Base-by-base conservation (phyloP, 176 grass and related monocot genomes). In the Eleusine indica region DNA sequence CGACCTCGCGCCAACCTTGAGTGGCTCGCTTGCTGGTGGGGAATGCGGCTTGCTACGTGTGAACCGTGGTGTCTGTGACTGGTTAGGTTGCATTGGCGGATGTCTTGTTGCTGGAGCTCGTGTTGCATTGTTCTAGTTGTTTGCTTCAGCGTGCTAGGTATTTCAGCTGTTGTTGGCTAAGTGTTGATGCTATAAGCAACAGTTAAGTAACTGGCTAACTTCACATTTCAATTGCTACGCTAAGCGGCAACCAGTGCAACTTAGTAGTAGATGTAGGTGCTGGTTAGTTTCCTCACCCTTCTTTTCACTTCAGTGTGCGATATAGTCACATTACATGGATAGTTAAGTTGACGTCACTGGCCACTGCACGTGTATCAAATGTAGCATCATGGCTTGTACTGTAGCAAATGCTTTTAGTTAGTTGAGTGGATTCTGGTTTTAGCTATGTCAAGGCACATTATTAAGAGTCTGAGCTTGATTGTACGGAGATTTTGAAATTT, bases 41-140 rank as follows among this genome's bases (percentile, higher is more conserved):
- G 37, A 85, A 64, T 76, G 71, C 37, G 46, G 7, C 52, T 30
- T 88, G 69, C 68, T 78, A 35, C 46, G 82, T 87, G 79, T 35
- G 19, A 68, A 18, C 61, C 52, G n/a, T 47, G 17, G 87, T 16
- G 61, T 39, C 30, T 35, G 13, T 53, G 4, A 3, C 6, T 71
- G 70, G 60, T 62, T 78, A 46, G 39, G 6, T 78, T 78, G 73
- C 73, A 60, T 22, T 60, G 57, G 7, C 7, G 57, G 21, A 60
- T 60, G 21, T 57, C 15, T 53, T 53, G 60, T 14, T 17, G 39
- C 12, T 76, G 37, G 83, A 86, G 57, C 83, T 82, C 21, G 44
- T 6, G 65, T 54, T 70, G 48, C 78, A 43, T 82, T 82, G 9
- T 32, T 18, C 39, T 60, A 58, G 21, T 61, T 14, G 52, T 12